phyloP scores from a whole-genome alignment of 495 filamentous ascomycete species.

The Antarctomyces pellizariae region DNA sequence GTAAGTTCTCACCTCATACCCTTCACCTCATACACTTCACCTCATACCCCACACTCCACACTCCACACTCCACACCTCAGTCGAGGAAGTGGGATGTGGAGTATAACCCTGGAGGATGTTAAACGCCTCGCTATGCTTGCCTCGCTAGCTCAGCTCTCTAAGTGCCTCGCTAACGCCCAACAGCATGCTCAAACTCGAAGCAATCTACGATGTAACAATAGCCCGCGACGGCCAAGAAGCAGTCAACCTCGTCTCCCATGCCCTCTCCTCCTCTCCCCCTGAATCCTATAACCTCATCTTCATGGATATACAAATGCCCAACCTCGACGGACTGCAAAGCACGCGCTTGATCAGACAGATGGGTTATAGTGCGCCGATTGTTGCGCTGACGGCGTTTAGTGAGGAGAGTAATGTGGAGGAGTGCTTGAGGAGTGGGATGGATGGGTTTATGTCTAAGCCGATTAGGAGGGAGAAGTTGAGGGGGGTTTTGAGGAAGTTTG shows the following conservation, averaged over 20 bases:
- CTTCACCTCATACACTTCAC: constrained; percentile 2
- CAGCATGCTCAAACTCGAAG: constrained; percentile 28
- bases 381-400: constrained; percentile 73
- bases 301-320: constrained; percentile 94
- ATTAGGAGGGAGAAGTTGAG: constrained; percentile 67
- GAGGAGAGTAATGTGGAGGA: constrained; percentile 78
- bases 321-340: constrained; percentile 69
- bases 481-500: constrained; percentile 50
- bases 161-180: constrained; percentile 12
- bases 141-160: not conserved
- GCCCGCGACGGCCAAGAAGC: constrained; percentile 82
- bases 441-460: constrained; percentile 55
- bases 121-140: too few species aligned
- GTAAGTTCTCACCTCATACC: constrained; percentile 12
- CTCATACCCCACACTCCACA: not conserved
- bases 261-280: constrained; percentile 40
- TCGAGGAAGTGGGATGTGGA: not conserved
- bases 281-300: constrained; percentile 65
- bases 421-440: constrained; percentile 55
- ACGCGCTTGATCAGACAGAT: constrained; percentile 71
- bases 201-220: constrained; percentile 37
- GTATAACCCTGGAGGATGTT: constrained; percentile 4
- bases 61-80: too few species aligned
- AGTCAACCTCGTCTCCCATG: constrained; percentile 59
- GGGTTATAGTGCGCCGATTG: constrained; percentile 75